Percentiles rank a stretch among this genome's conserved stretches.
These are phyloP conservation scores for Saturnispora sekii DNA, from an alignment of 805 yeast genomes.

Conservation along the genomic window DNA sequence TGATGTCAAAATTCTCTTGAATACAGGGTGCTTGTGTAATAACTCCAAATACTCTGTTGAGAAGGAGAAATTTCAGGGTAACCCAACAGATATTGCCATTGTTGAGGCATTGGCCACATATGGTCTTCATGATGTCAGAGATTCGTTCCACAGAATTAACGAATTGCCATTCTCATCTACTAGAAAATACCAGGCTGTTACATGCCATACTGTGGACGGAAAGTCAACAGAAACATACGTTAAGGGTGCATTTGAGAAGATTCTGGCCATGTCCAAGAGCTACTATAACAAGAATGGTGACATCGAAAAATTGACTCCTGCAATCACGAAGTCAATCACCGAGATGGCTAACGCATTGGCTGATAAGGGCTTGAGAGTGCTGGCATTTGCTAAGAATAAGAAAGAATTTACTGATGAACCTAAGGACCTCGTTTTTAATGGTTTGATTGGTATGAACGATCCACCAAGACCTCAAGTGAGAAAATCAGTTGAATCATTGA, in stretches of 20 bases:
- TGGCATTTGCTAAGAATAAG: constrained; percentile 61
- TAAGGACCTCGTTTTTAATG: constrained; percentile 61
- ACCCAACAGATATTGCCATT: constrained; percentile 91
- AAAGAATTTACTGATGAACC: constrained; percentile 37
- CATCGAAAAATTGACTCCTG: constrained; percentile 46
- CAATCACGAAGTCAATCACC: constrained; percentile 36
- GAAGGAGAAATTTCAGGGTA: constrained; percentile 68
- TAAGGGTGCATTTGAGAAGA: constrained; percentile 85
- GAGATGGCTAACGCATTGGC: constrained; percentile 61
- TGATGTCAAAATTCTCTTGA: constrained; percentile 48
- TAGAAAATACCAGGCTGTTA: constrained; percentile 87
- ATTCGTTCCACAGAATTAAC: constrained; percentile 43
- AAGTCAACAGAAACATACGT: constrained; percentile 51
- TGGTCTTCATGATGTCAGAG: constrained; percentile 63
- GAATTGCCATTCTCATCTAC: constrained; percentile 81
- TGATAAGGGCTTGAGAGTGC: constrained; percentile 72
- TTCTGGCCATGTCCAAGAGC: constrained; percentile 50
- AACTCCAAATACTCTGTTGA: constrained; percentile 63
- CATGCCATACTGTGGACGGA: constrained; percentile 49
- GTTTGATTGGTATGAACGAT: constrained; percentile 92
- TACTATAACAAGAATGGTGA: constrained; percentile 54
- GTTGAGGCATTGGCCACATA: constrained; percentile 64
- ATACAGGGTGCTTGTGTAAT: constrained; percentile 65
- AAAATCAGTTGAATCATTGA: constrained; percentile 59
- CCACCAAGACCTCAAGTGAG: constrained; percentile 91